Evolutionary conservation across 2,329 filamentous ascomycete species (phyloP), one percentile per base, ranked within the genome.

Genomic region (Diaporthe vexans): DNA sequence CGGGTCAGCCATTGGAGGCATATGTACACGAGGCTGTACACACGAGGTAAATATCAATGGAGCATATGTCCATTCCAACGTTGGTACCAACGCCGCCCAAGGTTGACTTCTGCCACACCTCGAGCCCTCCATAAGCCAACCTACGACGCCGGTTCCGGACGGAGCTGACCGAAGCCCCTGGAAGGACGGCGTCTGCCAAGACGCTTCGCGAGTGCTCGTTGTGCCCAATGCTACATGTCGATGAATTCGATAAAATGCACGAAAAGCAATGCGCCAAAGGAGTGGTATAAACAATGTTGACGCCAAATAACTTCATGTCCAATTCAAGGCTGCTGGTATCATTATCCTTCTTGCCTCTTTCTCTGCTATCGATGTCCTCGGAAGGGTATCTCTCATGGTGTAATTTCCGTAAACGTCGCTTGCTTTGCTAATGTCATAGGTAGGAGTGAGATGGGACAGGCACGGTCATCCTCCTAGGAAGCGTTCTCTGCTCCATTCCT

Each of bases 401-500:
- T 43, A 43, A 40, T 40, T 8, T 54, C 48, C 48, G 7, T 40
- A 1, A 68, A 40, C 19, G 5, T 24, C 46, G 48, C 5, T 68
- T 33, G 21, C 24, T 13, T 21, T 52, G 63, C 63, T 33, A 26
- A 21, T 19, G 11, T 29, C 15, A 29, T 68, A 5, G 37, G 17
- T 29, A 40, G 33, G 29, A 54, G 63, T 40, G 17, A 21, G 17
- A 68, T 40, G 48, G 21, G 3, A 67, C 29, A n/a, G 26, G 8
- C 33, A 71, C 29, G 9, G 17, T 24, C 46, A 35, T 56, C 46
- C 17, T 63, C 35, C 51, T 63, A 54, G 35, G 70, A 40, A 46
- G 57, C 35, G 19, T 56, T 63, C n/a, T 33, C 40, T 3, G 24
- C 21, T 19, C 68, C 72, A 29, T 65, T 73, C 54, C 77, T 73